Evolutionary conservation across 2,329 filamentous ascomycete species (phyloP), one percentile per base, ranked within the genome.

Genomic region (Pyricularia grisea): DNA sequence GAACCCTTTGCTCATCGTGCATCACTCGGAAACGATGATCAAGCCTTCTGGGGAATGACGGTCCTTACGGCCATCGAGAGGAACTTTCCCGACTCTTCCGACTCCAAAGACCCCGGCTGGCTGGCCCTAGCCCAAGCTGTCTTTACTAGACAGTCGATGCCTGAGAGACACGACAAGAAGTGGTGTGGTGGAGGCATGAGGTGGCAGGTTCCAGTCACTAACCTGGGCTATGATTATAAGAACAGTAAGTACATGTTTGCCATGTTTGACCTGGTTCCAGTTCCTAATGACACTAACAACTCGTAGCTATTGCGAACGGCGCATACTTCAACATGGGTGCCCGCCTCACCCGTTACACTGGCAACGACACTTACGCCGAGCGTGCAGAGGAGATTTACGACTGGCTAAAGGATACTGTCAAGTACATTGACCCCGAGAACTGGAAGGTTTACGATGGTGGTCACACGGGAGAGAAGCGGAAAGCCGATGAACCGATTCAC

Each of bases 201-300:
- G 74, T 93, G 91, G 90, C 92, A 95, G 80, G 89, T 94, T 68
- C 92, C 88, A 70, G 81, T 85, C 0, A 88, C 89, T 72, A 93
- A 94, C 75, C 83, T 81, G n/a, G 92, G 92, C 14, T 94, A 91
- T 78, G 84, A 89, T 75, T 93, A 94, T 81, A 94, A 89, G 77
- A 89, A 89, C 74, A 75, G 42, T 67, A 23, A 5, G 66, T 67
- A 30, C 25, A 7, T 36, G 20, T 6, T 27, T 17, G 14, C 10
- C 4, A 10, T 3, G 5, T 9, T 33, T 1, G 12, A 28, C 3
- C 17, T 27, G 3, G 25, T 14, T 17, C 42, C 3, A 12, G 4
- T 1, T 20, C 5, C 10, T 9, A 4, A 2, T 12, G 5, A 14
- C n/a, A 1, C 33, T 67, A 23, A 66, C 64, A 33, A 28, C 27